phyloP scores from a whole-genome alignment of 2,329 filamentous ascomycete genomes.

The Pseudogymnoascus sp. region DNA sequence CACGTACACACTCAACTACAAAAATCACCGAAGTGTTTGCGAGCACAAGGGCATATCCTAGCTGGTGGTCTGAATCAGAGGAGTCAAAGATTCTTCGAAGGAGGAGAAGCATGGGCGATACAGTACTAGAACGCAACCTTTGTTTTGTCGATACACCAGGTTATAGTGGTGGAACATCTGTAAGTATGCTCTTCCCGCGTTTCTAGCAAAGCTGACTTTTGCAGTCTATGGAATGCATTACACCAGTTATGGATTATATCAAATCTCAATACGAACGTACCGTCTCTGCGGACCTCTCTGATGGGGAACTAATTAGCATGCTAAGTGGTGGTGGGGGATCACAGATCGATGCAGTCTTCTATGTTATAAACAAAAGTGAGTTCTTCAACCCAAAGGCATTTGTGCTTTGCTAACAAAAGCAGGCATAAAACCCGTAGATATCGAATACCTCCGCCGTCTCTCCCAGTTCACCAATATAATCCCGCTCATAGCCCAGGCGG shows the following conservation, averaged over 20 bases:
- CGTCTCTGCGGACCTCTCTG: slow-evolving; percentile 53
- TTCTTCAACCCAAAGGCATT: background rate
- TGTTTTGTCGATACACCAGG: slow-evolving; percentile 86
- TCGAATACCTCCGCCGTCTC: slow-evolving; percentile 65
- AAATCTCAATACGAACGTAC: slow-evolving; percentile 61
- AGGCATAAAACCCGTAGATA: slow-evolving; percentile 54
- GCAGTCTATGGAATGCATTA: slow-evolving; percentile 49
- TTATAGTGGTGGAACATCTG: slow-evolving; percentile 46
- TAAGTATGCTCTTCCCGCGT: slow-evolving; percentile 30
- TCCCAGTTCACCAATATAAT: slow-evolving; percentile 74
- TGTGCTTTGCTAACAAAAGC: background rate
- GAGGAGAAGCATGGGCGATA: slow-evolving; percentile 66
- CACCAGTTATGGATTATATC: slow-evolving; percentile 62
- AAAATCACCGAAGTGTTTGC: slow-evolving; percentile 63
- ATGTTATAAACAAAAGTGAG: slow-evolving; percentile 68
- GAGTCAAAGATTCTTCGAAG: slow-evolving; percentile 52
- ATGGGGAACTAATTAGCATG: slow-evolving; percentile 68
- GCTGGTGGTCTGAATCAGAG: slow-evolving; percentile 81
- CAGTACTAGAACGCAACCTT: slow-evolving; percentile 80
- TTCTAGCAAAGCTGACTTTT: slow-evolving; percentile 21
- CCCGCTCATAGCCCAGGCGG: slow-evolving; percentile 70
- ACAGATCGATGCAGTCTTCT: slow-evolving; percentile 79
- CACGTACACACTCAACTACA: slow-evolving; percentile 25
- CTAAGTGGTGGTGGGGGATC: slow-evolving; percentile 75
- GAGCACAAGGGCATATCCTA: slow-evolving; percentile 76